Base-by-base conservation (phyloP, 371 early-diverging fungal genomes). In the Entomophthora muscae region DNA sequence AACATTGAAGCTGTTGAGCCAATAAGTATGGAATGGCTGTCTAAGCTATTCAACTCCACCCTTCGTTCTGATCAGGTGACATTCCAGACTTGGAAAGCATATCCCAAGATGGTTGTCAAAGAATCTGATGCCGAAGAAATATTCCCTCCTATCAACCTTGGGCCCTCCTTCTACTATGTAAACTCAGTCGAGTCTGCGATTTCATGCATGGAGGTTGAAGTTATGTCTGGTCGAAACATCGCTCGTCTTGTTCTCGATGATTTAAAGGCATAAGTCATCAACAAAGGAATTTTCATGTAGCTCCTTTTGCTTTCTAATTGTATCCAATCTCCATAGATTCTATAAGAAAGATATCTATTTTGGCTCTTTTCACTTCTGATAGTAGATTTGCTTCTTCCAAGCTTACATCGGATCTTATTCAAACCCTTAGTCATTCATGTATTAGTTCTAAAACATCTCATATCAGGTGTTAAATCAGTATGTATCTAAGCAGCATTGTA, bases 101-200 rank as follows among this genome's bases (percentile, higher is more conserved):
- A 62, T 52, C 62, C 62, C 28, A 29, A 3, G 7, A 62, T 62
- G 62, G 29, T 33, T 12, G 7, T 24, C 7, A 28, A 13, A n/a
- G 30, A 27, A 29, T 3, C 17, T 3, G n/a, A 22, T 2, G n/a
- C 2, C 21, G 26, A 61, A 22, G 21, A 12, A 5, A 21, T n/a
- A 22, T 62, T 62, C 21, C 52, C 53, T 17, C 7, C 17, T 21
- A 62, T 62, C 13, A 52, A 21, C 7, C 21, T 62, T 3, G 22
- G 53, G 3, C 24, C 24, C 28, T 21, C 24, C 27, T 17, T 62
- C 13, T 62, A 62, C 30, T 62, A 62, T 33, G 22, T 52, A 21
- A 62, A 62, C 28, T 17, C 52, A 2, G 27, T 53, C 13, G 62
- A 62, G 28, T 51, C 62, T 28, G 62, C 62, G 2, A 62, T 62